These are phyloP conservation scores for Fusarium beomiforme DNA, from an alignment of 2,329 filamentous ascomycete genomes.

Conservation along the genomic window DNA sequence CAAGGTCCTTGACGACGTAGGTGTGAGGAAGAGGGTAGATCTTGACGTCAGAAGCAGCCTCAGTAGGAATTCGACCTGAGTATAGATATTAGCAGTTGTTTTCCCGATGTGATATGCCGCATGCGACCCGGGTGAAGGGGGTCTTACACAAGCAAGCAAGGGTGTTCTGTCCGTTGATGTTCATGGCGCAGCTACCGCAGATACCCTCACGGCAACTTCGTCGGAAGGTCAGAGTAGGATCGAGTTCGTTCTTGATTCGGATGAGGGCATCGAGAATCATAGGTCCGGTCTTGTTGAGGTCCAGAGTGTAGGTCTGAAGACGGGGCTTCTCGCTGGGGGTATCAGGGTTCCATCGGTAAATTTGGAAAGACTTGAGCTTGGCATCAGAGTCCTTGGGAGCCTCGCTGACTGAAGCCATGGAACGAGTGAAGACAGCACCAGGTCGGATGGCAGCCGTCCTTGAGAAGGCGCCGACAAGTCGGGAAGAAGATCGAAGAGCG, in stretches of 20 bases:
- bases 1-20: slow-evolving; percentile 98
- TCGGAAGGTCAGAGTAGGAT: slow-evolving; percentile 95
- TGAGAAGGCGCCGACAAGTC: slow-evolving; percentile 60
- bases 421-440: slow-evolving; percentile 57
- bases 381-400: slow-evolving; percentile 71
- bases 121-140: slow-evolving; percentile 14
- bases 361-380: slow-evolving; percentile 91
- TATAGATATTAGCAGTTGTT: slow-evolving; percentile 21
- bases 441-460: slow-evolving; percentile 53
- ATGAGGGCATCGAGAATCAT: slow-evolving; percentile 98
- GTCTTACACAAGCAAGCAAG: slow-evolving; percentile 90
- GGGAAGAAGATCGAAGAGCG: slow-evolving; percentile 68
- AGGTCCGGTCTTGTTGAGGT: slow-evolving; percentile 98
- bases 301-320: slow-evolving; percentile 95
- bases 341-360: slow-evolving; percentile 99
- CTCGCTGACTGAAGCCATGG: slow-evolving; percentile 67
- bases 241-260: slow-evolving; percentile 98
- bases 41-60: slow-evolving; percentile 82
- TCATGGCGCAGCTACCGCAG: slow-evolving; percentile 99
- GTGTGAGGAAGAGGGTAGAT: slow-evolving; percentile 98
- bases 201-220: slow-evolving; percentile 97
- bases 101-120: slow-evolving; percentile 42
- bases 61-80: slow-evolving; percentile 90
- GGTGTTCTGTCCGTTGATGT: slow-evolving; percentile 99
- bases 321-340: slow-evolving; percentile 89